phyloP scores from a whole-genome alignment of 495 filamentous ascomycete species.

The Rhypophila decipiens region DNA sequence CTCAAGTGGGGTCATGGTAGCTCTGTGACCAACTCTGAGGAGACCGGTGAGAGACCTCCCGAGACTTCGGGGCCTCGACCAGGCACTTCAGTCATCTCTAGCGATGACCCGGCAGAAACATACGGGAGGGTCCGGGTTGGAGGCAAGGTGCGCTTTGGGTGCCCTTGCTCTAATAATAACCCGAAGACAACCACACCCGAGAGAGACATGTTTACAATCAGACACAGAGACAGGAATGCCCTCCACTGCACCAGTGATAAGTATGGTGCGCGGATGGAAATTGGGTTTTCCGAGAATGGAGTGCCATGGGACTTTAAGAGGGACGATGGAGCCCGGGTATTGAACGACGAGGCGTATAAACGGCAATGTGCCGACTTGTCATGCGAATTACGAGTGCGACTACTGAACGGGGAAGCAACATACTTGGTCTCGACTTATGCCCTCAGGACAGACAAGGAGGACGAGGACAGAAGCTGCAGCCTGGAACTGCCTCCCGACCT shows the following conservation, averaged over 20 bases:
- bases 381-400: constrained; percentile 1
- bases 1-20: constrained; percentile 9
- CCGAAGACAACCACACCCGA: not conserved
- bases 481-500: constrained; percentile 2
- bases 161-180: constrained; percentile 7
- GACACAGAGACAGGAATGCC: not conserved
- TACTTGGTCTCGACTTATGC: constrained; percentile 11
- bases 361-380: constrained; percentile 10
- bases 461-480: not conserved
- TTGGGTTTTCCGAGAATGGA: constrained; percentile 4
- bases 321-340: too few species aligned
- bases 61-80: too few species aligned
- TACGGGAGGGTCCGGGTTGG: constrained; percentile 6
- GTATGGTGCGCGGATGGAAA: constrained; percentile 5
- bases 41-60: too few species aligned
- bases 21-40: too few species aligned
- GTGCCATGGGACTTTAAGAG: too few species aligned
- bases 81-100: too few species aligned
- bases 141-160: constrained; percentile 7
- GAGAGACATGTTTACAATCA: constrained; percentile 5
- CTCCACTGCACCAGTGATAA: constrained; percentile 3
- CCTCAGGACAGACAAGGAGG: constrained; percentile 1
- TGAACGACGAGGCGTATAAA: not conserved
- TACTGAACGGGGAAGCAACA: not conserved
- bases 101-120: not conserved